Conservation (phyloP, 164 flowering plant genomes). For the Cinnamomum micranthum region DNA sequence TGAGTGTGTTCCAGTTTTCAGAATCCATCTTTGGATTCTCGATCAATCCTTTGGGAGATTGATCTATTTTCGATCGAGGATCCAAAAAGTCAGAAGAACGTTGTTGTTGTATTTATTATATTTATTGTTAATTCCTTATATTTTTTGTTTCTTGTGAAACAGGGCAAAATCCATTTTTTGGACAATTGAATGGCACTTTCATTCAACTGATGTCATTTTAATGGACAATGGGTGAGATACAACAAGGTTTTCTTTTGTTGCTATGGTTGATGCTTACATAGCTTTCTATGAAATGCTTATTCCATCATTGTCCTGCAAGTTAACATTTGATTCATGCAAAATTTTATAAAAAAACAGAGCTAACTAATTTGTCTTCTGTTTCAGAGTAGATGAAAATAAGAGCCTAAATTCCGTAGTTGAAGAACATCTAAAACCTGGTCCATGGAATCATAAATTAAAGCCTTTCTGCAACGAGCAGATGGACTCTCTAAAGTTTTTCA, state of each 20-base stretch:
- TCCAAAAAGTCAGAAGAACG: too few species aligned
- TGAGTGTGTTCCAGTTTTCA: too few species aligned
- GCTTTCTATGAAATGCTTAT: too few species aligned
- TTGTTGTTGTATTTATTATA: too few species aligned
- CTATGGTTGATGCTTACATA: too few species aligned
- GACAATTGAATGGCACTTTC: slow-evolving; percentile 93
- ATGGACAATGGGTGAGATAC: slow-evolving; percentile 66
- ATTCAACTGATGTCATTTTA: slow-evolving; percentile 64
- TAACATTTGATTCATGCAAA: too few species aligned
- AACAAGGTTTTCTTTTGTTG: background rate
- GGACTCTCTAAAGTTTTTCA: slow-evolving; percentile 59
- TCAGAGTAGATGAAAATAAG: slow-evolving; percentile 59
- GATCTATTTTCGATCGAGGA: too few species aligned
- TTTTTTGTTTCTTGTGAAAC: slow-evolving; percentile 12
- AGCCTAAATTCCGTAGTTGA: slow-evolving; percentile 49
- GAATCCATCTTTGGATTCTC: too few species aligned
- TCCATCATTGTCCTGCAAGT: too few species aligned
- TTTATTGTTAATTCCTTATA: background rate
- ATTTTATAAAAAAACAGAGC: background rate
- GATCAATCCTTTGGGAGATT: too few species aligned
- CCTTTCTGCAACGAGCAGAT: slow-evolving; percentile 53
- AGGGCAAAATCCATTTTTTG: slow-evolving; percentile 72
- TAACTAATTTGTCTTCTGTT: slow-evolving; percentile 13
- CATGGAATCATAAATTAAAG: slow-evolving; percentile 59
- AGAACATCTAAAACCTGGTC: slow-evolving; percentile 68